A percentile compares a stretch with the other conserved stretches of the same genome.
Conservation (phyloP, 2,329 filamentous ascomycete genomes). For the Tolypocladium nubicola region DNA sequence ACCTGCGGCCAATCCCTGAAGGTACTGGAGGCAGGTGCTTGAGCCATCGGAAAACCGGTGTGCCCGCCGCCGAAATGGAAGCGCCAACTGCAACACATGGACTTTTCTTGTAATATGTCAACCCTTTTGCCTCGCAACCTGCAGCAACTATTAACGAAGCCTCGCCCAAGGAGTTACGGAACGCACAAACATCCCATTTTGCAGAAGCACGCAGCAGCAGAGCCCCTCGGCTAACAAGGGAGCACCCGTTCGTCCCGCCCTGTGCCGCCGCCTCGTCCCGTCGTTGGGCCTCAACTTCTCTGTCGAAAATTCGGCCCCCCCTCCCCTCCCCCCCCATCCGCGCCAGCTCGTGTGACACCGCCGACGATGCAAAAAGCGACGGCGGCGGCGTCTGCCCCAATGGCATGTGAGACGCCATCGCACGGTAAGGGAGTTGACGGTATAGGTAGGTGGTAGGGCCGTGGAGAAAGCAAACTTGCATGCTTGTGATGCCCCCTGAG, state of each 20-base stretch:
- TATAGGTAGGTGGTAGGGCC: background rate
- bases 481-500: background rate
- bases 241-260: background rate
- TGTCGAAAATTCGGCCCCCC: background rate
- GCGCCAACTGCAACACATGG: too few species aligned
- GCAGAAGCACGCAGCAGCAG: background rate
- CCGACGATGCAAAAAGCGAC: background rate
- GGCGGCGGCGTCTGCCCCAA: background rate
- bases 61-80: too few species aligned
- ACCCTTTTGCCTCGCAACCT: too few species aligned
- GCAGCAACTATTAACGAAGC: background rate
- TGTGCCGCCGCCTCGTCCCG: background rate
- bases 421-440: background rate
- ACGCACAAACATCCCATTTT: background rate
- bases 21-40: background rate
- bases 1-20: too few species aligned
- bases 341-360: background rate
- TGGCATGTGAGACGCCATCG: background rate
- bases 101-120: too few species aligned
- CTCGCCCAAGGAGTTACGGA: background rate
- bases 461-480: background rate
- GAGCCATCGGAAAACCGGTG: background rate
- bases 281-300: background rate
- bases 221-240: background rate
- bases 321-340: background rate